These are phyloP conservation scores for Fusarium miscanthi DNA, from an alignment of 2,329 filamentous ascomycete species.

Conservation along the genomic window DNA sequence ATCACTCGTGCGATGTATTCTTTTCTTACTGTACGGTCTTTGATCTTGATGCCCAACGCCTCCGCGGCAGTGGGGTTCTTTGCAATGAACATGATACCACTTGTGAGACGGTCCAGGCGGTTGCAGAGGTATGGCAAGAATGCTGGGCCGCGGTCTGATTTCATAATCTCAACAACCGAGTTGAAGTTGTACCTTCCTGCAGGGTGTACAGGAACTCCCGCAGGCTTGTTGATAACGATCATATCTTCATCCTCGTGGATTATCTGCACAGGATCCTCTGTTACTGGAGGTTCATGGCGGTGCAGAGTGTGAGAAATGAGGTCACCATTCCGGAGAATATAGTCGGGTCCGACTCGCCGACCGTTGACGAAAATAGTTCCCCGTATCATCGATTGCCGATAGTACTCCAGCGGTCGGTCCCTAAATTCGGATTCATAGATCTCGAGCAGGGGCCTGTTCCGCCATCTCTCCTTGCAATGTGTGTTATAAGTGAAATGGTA, in stretches of 20 bases:
- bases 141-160: constrained; percentile 71
- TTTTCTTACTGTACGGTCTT: constrained; percentile 85
- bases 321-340: constrained; percentile 87
- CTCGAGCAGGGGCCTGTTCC: constrained; percentile 81
- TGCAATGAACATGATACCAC: constrained; percentile 97
- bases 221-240: constrained; percentile 96
- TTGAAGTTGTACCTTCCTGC: constrained; percentile 97
- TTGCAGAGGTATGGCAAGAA: constrained; percentile 81
- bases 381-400: constrained; percentile 82
- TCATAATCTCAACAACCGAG: constrained; percentile 92
- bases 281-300: constrained; percentile 94
- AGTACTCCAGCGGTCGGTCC: constrained; percentile 87
- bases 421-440: constrained; percentile 94
- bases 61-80: constrained; percentile 87
- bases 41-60: constrained; percentile 79
- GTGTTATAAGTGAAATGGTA: constrained; percentile 97
- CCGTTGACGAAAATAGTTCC: constrained; percentile 87
- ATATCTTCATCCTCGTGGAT: constrained; percentile 93
- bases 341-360: constrained; percentile 72
- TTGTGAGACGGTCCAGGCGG: constrained; percentile 91
- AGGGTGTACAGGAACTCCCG: constrained; percentile 93
- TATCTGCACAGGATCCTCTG: constrained; percentile 79
- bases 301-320: constrained; percentile 93
- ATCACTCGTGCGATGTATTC: constrained; percentile 94
- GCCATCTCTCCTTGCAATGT: constrained; percentile 93